These are phyloP conservation scores for Epichloe sp. DNA, from an alignment of 2,329 filamentous ascomycete genomes.

Conservation along the genomic window DNA sequence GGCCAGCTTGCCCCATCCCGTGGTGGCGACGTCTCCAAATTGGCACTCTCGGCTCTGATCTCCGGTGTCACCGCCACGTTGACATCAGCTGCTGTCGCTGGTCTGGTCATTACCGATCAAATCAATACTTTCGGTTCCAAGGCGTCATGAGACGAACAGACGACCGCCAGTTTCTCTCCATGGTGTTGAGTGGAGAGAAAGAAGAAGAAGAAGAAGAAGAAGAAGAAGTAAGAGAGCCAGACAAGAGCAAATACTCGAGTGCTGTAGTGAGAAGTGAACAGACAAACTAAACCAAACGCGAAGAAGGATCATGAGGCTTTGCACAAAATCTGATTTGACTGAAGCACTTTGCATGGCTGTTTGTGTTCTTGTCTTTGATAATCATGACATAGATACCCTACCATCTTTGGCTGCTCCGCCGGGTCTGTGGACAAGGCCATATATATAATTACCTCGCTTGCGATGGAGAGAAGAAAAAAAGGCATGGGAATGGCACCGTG, in stretches of 20 bases:
- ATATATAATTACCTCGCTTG: background rate
- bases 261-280: too few relatives aligned
- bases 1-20: constrained; percentile 66
- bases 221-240: too few relatives aligned
- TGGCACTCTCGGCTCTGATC: constrained; percentile 65
- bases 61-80: constrained; percentile 70
- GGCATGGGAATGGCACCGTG: background rate
- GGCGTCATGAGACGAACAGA: constrained; percentile 8
- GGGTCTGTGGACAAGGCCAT: background rate
- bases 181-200: background rate
- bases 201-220: too few relatives aligned
- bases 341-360: background rate
- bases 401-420: background rate
- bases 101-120: constrained; percentile 53
- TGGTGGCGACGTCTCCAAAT: constrained; percentile 58
- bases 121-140: constrained; percentile 9
- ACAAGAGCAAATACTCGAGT: background rate
- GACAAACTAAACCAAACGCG: too few relatives aligned
- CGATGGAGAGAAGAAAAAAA: background rate
- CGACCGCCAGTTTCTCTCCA: too few relatives aligned
- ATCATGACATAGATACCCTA: background rate
- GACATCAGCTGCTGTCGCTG: constrained; percentile 65
- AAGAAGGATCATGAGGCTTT: background rate
- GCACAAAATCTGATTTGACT: background rate
- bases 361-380: background rate